phyloP scores from a whole-genome alignment of 1,284 basidiomycete species.

The Trametes versicolor region DNA sequence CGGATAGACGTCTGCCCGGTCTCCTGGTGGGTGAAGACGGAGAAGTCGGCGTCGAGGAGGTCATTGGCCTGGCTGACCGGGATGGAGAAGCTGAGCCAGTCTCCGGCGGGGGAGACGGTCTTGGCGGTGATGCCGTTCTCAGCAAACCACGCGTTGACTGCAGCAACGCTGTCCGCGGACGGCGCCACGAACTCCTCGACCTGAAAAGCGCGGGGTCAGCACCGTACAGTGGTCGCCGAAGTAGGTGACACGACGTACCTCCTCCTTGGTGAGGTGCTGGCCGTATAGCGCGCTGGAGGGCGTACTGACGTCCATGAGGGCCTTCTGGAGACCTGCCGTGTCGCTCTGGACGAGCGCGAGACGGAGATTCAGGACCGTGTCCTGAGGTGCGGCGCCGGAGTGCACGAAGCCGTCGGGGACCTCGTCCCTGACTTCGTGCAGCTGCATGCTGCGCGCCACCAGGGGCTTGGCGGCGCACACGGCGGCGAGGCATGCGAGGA shows the following conservation, averaged over 20 bases:
- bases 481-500: conserved; percentile 18
- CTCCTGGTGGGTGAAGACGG: conserved; percentile 45
- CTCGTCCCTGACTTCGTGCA: conserved; percentile 36
- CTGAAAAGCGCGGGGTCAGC: conserved; percentile 30
- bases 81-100: conserved; percentile 35
- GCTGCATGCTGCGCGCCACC: conserved; percentile 26
- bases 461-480: conserved; percentile 18
- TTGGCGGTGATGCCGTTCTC: conserved; percentile 43
- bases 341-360: conserved; percentile 41
- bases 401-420: conserved; percentile 36
- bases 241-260: conserved; percentile 34
- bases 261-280: conserved; percentile 44
- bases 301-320: conserved; percentile 44
- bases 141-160: conserved; percentile 48
- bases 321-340: conserved; percentile 44
- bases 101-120: conserved; percentile 38
- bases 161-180: conserved; percentile 41
- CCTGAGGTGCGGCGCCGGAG: conserved; percentile 32
- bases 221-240: not conserved
- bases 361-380: conserved; percentile 36
- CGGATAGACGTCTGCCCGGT: conserved; percentile 44
- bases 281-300: conserved; percentile 44
- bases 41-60: conserved; percentile 48
- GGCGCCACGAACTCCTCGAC: conserved; percentile 51
- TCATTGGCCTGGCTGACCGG: conserved; percentile 46